Evolutionary conservation across 495 filamentous ascomycete genomes (phyloP).

Genomic region (Penicillium waksmanii): DNA sequence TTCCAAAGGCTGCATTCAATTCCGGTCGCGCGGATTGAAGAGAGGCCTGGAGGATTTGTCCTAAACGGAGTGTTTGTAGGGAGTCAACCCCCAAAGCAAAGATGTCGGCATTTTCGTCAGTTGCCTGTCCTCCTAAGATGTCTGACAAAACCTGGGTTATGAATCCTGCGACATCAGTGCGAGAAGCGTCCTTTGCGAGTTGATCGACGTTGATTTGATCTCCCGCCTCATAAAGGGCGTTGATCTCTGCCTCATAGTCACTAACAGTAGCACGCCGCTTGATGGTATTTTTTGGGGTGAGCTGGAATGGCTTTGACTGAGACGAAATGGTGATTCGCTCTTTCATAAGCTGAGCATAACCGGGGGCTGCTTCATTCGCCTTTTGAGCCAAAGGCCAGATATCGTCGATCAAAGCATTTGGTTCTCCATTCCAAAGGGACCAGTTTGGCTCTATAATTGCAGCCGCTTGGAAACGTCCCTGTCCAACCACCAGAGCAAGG

Average conservation of each 20-base stretch:
- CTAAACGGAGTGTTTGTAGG: conserved; percentile 18
- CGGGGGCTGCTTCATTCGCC: conserved; percentile 15
- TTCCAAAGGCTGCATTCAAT: conserved; percentile 7
- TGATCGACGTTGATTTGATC: conserved; percentile 14
- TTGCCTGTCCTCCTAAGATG: neutral
- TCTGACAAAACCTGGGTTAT: conserved; percentile 9
- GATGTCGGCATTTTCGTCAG: conserved; percentile 14
- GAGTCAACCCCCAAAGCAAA: conserved; percentile 24
- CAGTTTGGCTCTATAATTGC: conserved; percentile 18
- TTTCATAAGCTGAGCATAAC: conserved; percentile 15
- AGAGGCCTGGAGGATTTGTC: conserved; percentile 10
- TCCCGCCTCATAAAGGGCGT: conserved; percentile 41
- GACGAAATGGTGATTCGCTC: conserved; percentile 32
- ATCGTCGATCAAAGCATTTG: conserved; percentile 61
- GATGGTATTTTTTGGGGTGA: conserved; percentile 57
- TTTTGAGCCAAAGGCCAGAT: conserved; percentile 50
- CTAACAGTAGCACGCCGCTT: conserved; percentile 47
- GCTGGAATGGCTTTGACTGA: conserved; percentile 50
- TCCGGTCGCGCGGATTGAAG: conserved; percentile 11
- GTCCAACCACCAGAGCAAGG: conserved; percentile 10
- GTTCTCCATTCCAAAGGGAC: conserved; percentile 31
- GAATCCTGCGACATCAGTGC: conserved; percentile 4
- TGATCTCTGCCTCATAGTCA: conserved; percentile 54
- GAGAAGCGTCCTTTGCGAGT: conserved; percentile 7
- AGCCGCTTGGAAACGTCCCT: conserved; percentile 10